Evolutionary conservation across 108 stramenopile genomes (phyloP).

Genomic region (Asterionellopsis glacialis): DNA sequence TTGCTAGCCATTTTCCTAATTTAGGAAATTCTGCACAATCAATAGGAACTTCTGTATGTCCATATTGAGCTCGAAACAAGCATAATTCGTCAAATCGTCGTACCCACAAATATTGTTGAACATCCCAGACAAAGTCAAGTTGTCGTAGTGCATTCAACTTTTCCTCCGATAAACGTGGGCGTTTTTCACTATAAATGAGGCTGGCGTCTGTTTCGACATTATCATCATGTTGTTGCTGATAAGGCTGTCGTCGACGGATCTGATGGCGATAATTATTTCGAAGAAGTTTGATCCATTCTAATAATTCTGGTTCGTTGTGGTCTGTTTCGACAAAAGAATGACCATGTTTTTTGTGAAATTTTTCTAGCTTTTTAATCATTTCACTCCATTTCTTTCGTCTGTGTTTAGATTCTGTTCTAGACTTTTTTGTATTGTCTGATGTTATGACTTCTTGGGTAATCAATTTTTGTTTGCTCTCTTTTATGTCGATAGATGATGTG

Average conservation of each 20-base stretch:
- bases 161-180: slow-evolving; percentile 7
- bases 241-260: not conserved
- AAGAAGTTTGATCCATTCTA: slow-evolving; percentile 12
- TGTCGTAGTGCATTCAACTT: slow-evolving; percentile 15
- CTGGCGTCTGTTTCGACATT: not conserved
- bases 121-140: slow-evolving; percentile 24
- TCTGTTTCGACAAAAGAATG: slow-evolving; percentile 21
- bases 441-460: not conserved
- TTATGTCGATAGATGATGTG: not conserved
- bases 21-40: slow-evolving; percentile 5
- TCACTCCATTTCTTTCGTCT: slow-evolving; percentile 4
- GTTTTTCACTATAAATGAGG: not conserved
- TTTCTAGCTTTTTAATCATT: slow-evolving; percentile 21
- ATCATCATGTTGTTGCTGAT: not conserved
- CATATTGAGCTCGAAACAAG: slow-evolving; percentile 15
- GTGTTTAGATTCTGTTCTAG: too few species aligned
- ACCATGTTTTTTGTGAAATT: slow-evolving; percentile 21
- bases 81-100: slow-evolving; percentile 27
- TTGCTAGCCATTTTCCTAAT: slow-evolving; percentile 32
- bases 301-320: slow-evolving; percentile 28
- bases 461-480: not conserved
- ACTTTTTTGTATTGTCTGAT: not conserved
- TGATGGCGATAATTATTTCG: slow-evolving; percentile 31
- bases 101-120: slow-evolving; percentile 30
- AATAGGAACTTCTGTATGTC: slow-evolving; percentile 24